A percentile compares a stretch with the other conserved stretches of the same genome.
Evolutionary conservation across 495 filamentous ascomycete species (phyloP).

Genomic region (Xylaria acuta): DNA sequence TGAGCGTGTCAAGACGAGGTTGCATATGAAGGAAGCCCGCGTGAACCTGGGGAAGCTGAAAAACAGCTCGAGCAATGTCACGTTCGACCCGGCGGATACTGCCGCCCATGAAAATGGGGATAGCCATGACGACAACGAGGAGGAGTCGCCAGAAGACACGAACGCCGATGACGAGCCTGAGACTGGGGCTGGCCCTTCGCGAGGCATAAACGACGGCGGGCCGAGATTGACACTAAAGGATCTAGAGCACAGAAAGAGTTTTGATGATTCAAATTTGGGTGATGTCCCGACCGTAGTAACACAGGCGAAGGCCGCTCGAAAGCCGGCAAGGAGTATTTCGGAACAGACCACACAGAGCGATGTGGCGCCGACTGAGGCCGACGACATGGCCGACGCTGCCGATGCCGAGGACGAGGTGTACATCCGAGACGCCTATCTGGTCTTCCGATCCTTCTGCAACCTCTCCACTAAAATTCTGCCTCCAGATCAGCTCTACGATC

Average conservation of each 20-base stretch:
- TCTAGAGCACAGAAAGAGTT: slow-evolving; percentile 90
- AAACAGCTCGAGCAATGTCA: slow-evolving; percentile 52
- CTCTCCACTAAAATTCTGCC: slow-evolving; percentile 88
- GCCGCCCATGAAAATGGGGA: slow-evolving; percentile 45
- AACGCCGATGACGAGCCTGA: slow-evolving; percentile 55
- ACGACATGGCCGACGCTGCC: slow-evolving; percentile 63
- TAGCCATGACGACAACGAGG: slow-evolving; percentile 31
- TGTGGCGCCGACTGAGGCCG: slow-evolving; percentile 41
- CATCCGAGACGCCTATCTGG: slow-evolving; percentile 93
- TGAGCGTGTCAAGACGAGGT: slow-evolving; percentile 85
- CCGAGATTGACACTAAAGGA: slow-evolving; percentile 92
- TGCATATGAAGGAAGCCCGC: slow-evolving; percentile 83
- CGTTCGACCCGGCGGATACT: slow-evolving; percentile 50
- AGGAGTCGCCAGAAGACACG: slow-evolving; percentile 48
- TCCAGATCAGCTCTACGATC: slow-evolving; percentile 88
- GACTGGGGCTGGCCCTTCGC: slow-evolving; percentile 58
- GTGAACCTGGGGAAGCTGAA: slow-evolving; percentile 58
- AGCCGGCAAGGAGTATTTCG: slow-evolving; percentile 63
- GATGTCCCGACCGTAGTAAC: slow-evolving; percentile 96
- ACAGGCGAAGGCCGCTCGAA: slow-evolving; percentile 67
- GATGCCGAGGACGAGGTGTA: slow-evolving; percentile 97
- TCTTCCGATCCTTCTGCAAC: slow-evolving; percentile 97
- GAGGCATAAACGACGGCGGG: slow-evolving; percentile 58
- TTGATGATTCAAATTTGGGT: slow-evolving; percentile 87
- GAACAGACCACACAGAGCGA: slow-evolving; percentile 59